These are phyloP conservation scores for Dioszegia hungarica DNA, from an alignment of 768 basidiomycete genomes.

Conservation along the genomic window DNA sequence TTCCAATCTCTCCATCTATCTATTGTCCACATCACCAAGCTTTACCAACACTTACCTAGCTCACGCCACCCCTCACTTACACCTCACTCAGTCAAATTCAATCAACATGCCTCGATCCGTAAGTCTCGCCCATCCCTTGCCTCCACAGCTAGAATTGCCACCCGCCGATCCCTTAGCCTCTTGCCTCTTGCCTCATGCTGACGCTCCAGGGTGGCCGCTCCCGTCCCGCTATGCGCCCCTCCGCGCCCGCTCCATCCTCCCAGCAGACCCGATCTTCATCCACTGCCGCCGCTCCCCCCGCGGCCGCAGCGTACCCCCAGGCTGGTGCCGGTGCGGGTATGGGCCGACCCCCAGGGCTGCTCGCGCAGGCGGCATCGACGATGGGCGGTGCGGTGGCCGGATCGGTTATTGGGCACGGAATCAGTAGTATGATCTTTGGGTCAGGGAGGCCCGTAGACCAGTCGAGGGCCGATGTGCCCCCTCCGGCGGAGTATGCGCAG, in stretches of 20 bases:
- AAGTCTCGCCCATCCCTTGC: slow-evolving; percentile 6
- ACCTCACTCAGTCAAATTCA: not conserved
- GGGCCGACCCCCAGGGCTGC: slow-evolving; percentile 43
- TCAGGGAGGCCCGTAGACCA: slow-evolving; percentile 28
- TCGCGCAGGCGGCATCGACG: slow-evolving; percentile 46
- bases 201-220: slow-evolving; percentile 11
- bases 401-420: slow-evolving; percentile 49
- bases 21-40: not conserved
- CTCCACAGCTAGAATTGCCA: not conserved
- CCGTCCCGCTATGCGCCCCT: slow-evolving; percentile 40
- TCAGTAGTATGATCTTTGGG: slow-evolving; percentile 47
- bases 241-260: slow-evolving; percentile 30
- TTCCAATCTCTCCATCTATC: not conserved
- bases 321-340: slow-evolving; percentile 6
- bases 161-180: slow-evolving; percentile 9
- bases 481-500: slow-evolving; percentile 37
- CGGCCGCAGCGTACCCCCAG: slow-evolving; percentile 30
- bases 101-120: slow-evolving; percentile 38
- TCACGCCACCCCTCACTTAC: no score
- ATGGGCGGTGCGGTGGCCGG: slow-evolving; percentile 48
- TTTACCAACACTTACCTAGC: not conserved
- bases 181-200: not conserved
- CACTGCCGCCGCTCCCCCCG: slow-evolving; percentile 24
- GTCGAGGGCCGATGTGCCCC: slow-evolving; percentile 14
- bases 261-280: slow-evolving; percentile 19